A percentile compares a stretch with the other conserved stretches of the same genome.
These are phyloP conservation scores for Alternaria consortialis DNA, from an alignment of 2,329 filamentous ascomycete genomes.

Conservation along the genomic window DNA sequence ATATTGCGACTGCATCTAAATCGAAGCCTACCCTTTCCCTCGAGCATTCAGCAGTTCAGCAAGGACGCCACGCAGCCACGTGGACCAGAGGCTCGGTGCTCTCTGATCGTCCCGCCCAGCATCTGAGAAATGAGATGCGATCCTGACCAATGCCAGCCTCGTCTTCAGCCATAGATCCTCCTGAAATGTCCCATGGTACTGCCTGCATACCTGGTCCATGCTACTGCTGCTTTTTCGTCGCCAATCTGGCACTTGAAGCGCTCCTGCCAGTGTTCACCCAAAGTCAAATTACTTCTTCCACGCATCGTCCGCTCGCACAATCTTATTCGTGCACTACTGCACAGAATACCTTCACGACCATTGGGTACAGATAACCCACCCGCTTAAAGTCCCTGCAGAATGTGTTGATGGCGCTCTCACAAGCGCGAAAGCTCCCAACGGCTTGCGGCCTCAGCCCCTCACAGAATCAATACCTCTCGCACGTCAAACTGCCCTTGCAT, in stretches of 20 bases:
- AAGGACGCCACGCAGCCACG: conserved; percentile 9
- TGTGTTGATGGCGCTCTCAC: not conserved
- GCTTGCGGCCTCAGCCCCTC: not conserved
- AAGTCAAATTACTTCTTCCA: conserved; percentile 13
- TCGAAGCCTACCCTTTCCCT: not conserved
- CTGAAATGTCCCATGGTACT: conserved; percentile 9
- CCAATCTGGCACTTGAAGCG: conserved; percentile 2
- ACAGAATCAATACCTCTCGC: not conserved
- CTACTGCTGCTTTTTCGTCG: conserved; percentile 4
- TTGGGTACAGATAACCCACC: not conserved
- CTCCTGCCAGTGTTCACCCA: not conserved
- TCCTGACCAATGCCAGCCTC: conserved; percentile 7
- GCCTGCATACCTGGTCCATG: not conserved
- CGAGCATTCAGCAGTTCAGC: not conserved
- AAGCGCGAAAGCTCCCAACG: conserved; percentile 8
- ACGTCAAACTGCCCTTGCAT: not conserved
- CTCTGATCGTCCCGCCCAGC: conserved; percentile 8
- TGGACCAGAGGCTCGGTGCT: conserved; percentile 5
- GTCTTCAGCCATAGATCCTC: not conserved
- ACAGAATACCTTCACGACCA: not conserved
- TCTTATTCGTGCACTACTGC: not conserved
- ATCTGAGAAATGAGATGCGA: conserved; percentile 6
- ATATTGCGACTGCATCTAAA: not conserved
- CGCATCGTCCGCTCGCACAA: not conserved
- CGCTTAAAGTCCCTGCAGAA: conserved; percentile 13